Conservation (phyloP, 305 asterid species). For the Ilex paraguariensis region DNA sequence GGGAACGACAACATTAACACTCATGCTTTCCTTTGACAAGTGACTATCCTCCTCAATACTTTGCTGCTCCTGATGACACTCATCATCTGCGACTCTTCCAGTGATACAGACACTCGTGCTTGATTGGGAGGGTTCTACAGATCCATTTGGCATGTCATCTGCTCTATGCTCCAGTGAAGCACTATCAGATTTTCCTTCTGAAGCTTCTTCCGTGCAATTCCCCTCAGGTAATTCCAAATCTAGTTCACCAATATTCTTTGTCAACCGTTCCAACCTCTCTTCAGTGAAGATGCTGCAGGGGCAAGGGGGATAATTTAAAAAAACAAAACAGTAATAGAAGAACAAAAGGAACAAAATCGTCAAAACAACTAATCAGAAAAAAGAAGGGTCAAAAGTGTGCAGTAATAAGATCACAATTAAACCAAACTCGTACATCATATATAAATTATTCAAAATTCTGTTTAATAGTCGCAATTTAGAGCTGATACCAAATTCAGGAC, state of each 20-base stretch:
- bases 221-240: constrained; percentile 51
- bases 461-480: too few species aligned
- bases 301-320: neutral
- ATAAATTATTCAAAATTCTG: neutral
- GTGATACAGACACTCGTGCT: constrained; percentile 34
- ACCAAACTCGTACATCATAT: neutral
- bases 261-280: constrained; percentile 87
- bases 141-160: constrained; percentile 30
- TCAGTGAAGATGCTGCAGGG: constrained; percentile 71
- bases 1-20: constrained; percentile 16
- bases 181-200: constrained; percentile 45
- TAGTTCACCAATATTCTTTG: constrained; percentile 64
- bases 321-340: constrained; percentile 3
- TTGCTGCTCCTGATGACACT: constrained; percentile 40
- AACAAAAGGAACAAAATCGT: constrained; percentile 10
- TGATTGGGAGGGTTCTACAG: constrained; percentile 42
- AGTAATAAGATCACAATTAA: neutral
- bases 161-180: constrained; percentile 37
- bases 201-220: constrained; percentile 35
- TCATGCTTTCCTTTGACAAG: constrained; percentile 29
- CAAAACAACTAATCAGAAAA: constrained; percentile 11
- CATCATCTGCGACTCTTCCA: constrained; percentile 31
- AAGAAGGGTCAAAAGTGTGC: neutral
- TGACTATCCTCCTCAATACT: constrained; percentile 24
- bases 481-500: too few species aligned